Percentiles rank a stretch among this genome's conserved stretches.
phyloP scores from a whole-genome alignment of 352 stramenopile species.

The Discostella stelligera region DNA sequence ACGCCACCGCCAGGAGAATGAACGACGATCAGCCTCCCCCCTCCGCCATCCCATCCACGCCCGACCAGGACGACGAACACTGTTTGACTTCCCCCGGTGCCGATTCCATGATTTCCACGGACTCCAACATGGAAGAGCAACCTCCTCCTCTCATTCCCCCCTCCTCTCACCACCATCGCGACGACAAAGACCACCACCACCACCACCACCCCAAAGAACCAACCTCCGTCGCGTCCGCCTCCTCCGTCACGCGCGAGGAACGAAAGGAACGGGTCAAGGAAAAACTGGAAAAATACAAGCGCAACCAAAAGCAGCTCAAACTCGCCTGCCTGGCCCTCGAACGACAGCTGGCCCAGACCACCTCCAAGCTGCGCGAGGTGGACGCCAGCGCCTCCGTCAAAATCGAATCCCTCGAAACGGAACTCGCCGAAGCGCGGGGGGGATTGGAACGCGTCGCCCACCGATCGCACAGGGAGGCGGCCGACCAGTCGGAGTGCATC shows the following conservation, averaged over 20 bases:
- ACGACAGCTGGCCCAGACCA: slow-evolving; percentile 27
- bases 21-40: not conserved
- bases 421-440: slow-evolving; percentile 22
- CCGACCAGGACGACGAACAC: not conserved
- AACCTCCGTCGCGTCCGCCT: not conserved
- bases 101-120: not conserved
- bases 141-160: not conserved
- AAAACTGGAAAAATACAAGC: slow-evolving; percentile 43
- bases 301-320: slow-evolving; percentile 22
- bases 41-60: not conserved
- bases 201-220: not conserved
- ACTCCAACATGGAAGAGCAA: not conserved
- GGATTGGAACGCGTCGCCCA: slow-evolving; percentile 16
- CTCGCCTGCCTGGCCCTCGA: slow-evolving; percentile 20
- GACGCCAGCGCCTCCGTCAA: slow-evolving; percentile 28
- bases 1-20: not conserved
- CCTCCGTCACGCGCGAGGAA: slow-evolving; percentile 12
- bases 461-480: slow-evolving; percentile 17
- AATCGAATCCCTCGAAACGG: slow-evolving; percentile 36
- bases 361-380: slow-evolving; percentile 41
- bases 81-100: not conserved
- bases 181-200: not conserved
- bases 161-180: not conserved
- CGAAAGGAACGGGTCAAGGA: slow-evolving; percentile 31
- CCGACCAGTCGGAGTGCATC: slow-evolving; percentile 32